Conservation (phyloP, 148 eudicot genomes). For the Selenicereus undatus region DNA sequence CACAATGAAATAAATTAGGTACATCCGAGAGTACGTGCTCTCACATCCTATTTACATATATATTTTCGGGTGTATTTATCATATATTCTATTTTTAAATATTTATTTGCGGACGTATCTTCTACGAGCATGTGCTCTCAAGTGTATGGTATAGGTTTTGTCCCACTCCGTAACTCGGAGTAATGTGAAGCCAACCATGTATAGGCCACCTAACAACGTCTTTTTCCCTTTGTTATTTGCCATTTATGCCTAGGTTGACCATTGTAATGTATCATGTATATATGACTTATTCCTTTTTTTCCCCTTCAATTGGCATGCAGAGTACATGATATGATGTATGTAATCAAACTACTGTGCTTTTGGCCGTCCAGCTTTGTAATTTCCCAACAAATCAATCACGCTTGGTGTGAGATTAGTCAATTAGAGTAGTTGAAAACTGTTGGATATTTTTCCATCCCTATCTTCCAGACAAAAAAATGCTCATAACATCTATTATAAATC, state of each 20-base stretch:
- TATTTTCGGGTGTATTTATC: too few relatives aligned
- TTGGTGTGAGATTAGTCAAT: constrained; percentile 17
- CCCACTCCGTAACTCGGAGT: background rate
- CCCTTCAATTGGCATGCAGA: background rate
- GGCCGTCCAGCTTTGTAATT: background rate
- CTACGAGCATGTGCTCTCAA: too few relatives aligned
- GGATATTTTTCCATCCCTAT: background rate
- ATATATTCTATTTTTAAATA: too few relatives aligned
- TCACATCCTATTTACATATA: too few relatives aligned
- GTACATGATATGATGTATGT: constrained; percentile 5
- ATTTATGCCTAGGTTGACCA: constrained; percentile 11
- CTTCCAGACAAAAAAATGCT: background rate
- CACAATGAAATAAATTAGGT: background rate
- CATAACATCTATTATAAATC: background rate
- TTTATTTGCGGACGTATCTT: too few relatives aligned
- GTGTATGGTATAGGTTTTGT: background rate
- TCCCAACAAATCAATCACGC: constrained; percentile 1
- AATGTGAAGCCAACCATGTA: background rate
- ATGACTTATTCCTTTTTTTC: background rate
- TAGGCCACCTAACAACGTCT: background rate
- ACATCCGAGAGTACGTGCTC: too few relatives aligned
- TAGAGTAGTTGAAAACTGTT: constrained; percentile 5
- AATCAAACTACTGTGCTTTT: constrained; percentile 13
- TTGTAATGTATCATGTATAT: background rate
- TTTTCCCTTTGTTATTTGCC: background rate